These are phyloP conservation scores for Trichosporon faecale DNA, from an alignment of 1,284 basidiomycete genomes.

Conservation along the genomic window DNA sequence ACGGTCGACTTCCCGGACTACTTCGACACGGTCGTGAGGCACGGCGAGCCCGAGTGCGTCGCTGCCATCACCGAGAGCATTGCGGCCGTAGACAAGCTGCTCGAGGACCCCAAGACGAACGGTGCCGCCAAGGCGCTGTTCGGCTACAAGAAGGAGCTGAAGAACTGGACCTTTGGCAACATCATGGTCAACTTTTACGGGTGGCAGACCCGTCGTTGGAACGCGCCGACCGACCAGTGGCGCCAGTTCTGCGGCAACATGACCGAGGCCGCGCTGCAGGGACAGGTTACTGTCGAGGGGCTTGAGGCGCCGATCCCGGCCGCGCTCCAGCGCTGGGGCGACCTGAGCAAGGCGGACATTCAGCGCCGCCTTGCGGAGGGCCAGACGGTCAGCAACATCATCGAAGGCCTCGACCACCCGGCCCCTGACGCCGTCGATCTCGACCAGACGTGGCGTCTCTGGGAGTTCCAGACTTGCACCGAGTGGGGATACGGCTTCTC, in stretches of 20 bases:
- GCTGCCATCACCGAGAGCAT: constrained; percentile 1
- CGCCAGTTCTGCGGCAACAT: neutral
- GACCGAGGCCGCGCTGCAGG: neutral
- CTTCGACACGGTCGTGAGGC: constrained; percentile 69
- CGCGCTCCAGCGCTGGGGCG: neutral
- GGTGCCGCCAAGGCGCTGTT: neutral
- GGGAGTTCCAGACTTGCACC: constrained; percentile 58
- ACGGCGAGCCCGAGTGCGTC: constrained; percentile 69
- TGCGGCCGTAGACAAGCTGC: neutral
- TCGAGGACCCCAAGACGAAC: neutral
- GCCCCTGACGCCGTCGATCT: neutral
- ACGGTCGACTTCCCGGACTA: neutral
- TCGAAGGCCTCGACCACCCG: neutral
- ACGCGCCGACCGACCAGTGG: neutral
- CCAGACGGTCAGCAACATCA: neutral
- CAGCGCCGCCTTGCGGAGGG: neutral
- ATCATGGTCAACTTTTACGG: neutral
- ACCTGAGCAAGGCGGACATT: neutral
- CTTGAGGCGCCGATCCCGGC: neutral
- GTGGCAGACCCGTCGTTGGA: neutral
- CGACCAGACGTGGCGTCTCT: neutral
- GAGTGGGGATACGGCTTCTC: constrained; percentile 82
- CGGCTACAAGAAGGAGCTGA: neutral
- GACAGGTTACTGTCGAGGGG: neutral
- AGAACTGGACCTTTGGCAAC: neutral